Evolutionary conservation across 2,329 filamentous ascomycete species (phyloP), one percentile per base, ranked within the genome.

Genomic region (Colletotrichum shisoi): DNA sequence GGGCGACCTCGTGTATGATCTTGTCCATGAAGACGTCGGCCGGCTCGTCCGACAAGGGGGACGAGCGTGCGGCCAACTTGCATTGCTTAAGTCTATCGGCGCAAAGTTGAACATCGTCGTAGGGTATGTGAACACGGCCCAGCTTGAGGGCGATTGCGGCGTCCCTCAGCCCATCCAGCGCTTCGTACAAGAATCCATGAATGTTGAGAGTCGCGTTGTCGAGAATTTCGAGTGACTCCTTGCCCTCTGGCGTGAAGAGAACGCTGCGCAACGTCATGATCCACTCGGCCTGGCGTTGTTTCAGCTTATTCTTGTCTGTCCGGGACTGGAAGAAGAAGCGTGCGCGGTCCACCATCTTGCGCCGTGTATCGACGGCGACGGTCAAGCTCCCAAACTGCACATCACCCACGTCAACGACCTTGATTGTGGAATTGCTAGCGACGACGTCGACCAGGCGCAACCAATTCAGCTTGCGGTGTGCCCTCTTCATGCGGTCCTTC

Each of bases 71-170:
- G 11, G 51, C 57, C 17, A 57, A 13, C 60, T 81, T 79, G 54
- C 78, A 79, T 72, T 78, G 74, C 77, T 85, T 85, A 68, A 85
- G 87, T 57, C 84, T 84, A 31, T 84, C 80, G 42, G 85, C 76
- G 74, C 89, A 92, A 19, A 84, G 82, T 62, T 85, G 82, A 49
- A 98, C 81, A 74, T 98, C 94, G 74, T 99, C 95, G 74, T 91
- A 93, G 0, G 95, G 95, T 19, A 99, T 83, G 75, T 96, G 94
- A 15, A 99, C 84, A 62, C 94, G 89, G 17, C 96, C 95, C 44
- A 97, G 84, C 78, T 99, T 99, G 70, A 98, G 82, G 0, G 93
- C 90, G 68, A 99, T 89, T 1, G 94, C 92, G 0, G 94, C 91
- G 80, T 99, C 95, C 67, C 93, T 89, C 39, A 99, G 84, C 0